These are phyloP conservation scores for Sclerotinia borealis DNA, from an alignment of 2,329 filamentous ascomycete species.

Conservation along the genomic window DNA sequence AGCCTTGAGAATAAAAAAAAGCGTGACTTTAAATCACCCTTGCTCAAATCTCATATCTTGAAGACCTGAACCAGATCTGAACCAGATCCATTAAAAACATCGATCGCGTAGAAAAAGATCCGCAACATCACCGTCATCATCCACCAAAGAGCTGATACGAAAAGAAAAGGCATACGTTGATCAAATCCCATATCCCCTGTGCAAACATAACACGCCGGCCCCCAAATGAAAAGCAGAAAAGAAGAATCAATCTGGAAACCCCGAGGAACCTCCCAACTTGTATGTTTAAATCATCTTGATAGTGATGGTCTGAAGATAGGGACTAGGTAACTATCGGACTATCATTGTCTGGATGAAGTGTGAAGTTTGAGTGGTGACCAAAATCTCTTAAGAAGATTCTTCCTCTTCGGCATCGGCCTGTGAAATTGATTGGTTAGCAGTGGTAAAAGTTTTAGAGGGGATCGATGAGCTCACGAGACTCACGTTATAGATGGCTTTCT, in stretches of 20 bases:
- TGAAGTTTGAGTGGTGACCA: constrained; percentile 15
- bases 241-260: constrained; percentile 16
- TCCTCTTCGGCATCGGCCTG: constrained; percentile 52
- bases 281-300: constrained; percentile 13
- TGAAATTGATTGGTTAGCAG: constrained; percentile 33
- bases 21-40: no score
- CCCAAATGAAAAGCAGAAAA: constrained; percentile 28
- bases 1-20: no score
- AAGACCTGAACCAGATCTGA: constrained; percentile 14
- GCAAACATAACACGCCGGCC: constrained; percentile 28
- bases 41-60: no score
- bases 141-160: background rate
- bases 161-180: constrained; percentile 22
- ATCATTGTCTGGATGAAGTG: constrained; percentile 19
- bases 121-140: constrained; percentile 9
- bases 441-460: constrained; percentile 22
- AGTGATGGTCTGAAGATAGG: background rate
- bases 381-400: constrained; percentile 37
- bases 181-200: constrained; percentile 23
- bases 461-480: constrained; percentile 35
- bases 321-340: constrained; percentile 4
- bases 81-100: constrained; percentile 3
- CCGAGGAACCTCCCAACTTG: constrained; percentile 14
- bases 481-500: constrained; percentile 93
- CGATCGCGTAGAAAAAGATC: background rate